phyloP scores from a whole-genome alignment of 495 filamentous ascomycete genomes.

The Tuber aestivum region DNA sequence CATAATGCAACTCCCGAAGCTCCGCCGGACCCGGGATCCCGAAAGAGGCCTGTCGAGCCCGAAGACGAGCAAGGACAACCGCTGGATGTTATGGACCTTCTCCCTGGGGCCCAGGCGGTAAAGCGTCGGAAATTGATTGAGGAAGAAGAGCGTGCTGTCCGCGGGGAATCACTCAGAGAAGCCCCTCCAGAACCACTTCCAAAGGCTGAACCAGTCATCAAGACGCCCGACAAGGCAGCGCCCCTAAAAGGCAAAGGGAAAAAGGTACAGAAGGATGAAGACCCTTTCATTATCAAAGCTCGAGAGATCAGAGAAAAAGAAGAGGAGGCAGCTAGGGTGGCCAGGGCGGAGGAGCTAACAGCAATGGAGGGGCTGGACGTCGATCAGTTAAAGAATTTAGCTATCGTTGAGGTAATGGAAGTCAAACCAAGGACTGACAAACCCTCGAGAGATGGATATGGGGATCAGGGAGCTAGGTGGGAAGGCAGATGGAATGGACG shows the following conservation, averaged over 20 bases:
- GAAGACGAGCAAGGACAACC: constrained; percentile 14
- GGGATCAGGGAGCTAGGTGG: constrained; percentile 63
- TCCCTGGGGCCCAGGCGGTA: constrained; percentile 30
- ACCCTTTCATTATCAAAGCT: constrained; percentile 27
- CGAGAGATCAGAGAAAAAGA: constrained; percentile 31
- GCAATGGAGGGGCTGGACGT: constrained; percentile 63
- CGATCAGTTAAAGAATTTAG: constrained; percentile 68
- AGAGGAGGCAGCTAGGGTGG: constrained; percentile 25
- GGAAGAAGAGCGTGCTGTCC: constrained; percentile 29
- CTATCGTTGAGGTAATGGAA: constrained; percentile 76
- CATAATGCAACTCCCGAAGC: not conserved
- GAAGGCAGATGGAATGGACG: constrained; percentile 89
- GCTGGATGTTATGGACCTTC: constrained; percentile 38
- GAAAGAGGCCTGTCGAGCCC: constrained; percentile 15
- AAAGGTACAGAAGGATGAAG: constrained; percentile 17
- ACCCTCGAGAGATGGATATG: constrained; percentile 29
- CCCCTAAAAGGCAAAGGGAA: constrained; percentile 16
- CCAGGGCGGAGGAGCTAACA: constrained; percentile 48
- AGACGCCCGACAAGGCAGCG: not conserved
- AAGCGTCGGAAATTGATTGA: constrained; percentile 41
- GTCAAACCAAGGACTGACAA: constrained; percentile 45
- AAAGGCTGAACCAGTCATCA: constrained; percentile 4
- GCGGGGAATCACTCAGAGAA: constrained; percentile 24
- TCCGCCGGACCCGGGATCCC: not conserved
- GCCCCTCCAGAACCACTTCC: constrained; percentile 10